Conservation (phyloP, 352 stramenopile species). For the Phytophthora brassicae region DNA sequence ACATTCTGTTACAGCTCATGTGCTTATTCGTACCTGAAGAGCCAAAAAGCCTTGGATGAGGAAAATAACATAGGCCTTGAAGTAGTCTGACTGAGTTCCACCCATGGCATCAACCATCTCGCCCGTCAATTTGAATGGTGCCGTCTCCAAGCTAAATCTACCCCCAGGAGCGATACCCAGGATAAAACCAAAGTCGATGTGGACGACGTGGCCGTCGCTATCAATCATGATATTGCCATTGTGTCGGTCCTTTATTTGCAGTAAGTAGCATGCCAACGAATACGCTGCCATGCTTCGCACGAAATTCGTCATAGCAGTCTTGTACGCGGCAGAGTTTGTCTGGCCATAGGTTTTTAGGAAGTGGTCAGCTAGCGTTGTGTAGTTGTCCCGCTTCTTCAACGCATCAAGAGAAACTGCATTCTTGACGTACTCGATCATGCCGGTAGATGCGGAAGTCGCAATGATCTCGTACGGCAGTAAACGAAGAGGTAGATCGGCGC, state of each 20-base stretch:
- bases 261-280: conserved; percentile 96
- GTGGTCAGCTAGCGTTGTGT: conserved; percentile 87
- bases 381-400: conserved; percentile 90
- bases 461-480: conserved; percentile 97
- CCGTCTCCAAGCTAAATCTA: conserved; percentile 95
- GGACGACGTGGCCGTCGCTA: conserved; percentile 95
- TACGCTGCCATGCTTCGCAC: conserved; percentile 97
- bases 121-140: conserved; percentile 98
- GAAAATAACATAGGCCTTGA: conserved; percentile 97
- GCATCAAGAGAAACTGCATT: conserved; percentile 97
- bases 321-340: conserved; percentile 80
- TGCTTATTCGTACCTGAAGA: conserved; percentile 72
- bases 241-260: conserved; percentile 99
- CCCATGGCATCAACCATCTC: conserved; percentile 98
- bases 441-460: conserved; percentile 92
- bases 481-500: conserved; percentile 93
- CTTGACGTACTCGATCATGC: conserved; percentile 97
- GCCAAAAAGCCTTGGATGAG: conserved; percentile 97
- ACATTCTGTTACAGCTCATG: not conserved
- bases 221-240: conserved; percentile 99
- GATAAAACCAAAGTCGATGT: conserved; percentile 99
- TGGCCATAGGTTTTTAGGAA: conserved; percentile 94
- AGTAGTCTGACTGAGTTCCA: conserved; percentile 88
- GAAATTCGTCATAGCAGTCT: conserved; percentile 97
- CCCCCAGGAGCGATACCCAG: conserved; percentile 95